Base-by-base conservation (phyloP, 441 rosid genomes). In the Sinapis alba region DNA sequence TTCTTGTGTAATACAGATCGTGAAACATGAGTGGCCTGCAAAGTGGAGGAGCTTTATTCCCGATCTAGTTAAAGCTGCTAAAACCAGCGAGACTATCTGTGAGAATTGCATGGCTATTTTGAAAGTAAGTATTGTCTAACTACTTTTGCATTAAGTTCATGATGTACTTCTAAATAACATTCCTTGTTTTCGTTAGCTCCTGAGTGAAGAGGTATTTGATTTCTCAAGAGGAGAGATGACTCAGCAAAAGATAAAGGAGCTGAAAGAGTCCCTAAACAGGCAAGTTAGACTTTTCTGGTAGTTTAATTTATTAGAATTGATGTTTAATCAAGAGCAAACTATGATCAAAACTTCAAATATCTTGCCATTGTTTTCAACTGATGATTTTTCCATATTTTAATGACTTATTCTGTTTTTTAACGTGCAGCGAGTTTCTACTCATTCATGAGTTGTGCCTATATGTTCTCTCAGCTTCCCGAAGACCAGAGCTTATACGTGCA, bases 191-290 rank as follows among this genome's bases (percentile, higher is more conserved):
- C 41, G 60, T 50, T 94, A 97, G 99, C 99, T 97, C 69, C 81
- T 97, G 57, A 97, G 99, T 71, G 99, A 97, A 84, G 99, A 97
- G 78, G 99, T 97, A 72, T 97, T 97, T 82, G 99, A 97, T 87
- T 97, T 97, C 84, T 97, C 99, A 61, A 87, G 96, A 75, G 99
- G 99, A 66, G 99, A 97, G 80, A 94, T 97, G 99, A 97, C 98
- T 65, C 99, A 84, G 70, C 97, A 79, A 80, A 97, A 94, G 88
- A 93, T 97, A 77, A 97, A 94, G 83, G 99, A 94, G 81, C 91
- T 97, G 27, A 97, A 97, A 81, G 97, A 94, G 78, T 97, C 99
- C 60, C 79, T 97, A 15, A 97, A 97, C 84, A 97, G 99, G 99
- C 80, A 78, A 68, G 77, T 64, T 36, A 77, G 77, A 30, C 18